phyloP scores from a whole-genome alignment of 345 rosid genomes.

The Eucalyptus shirleyi region DNA sequence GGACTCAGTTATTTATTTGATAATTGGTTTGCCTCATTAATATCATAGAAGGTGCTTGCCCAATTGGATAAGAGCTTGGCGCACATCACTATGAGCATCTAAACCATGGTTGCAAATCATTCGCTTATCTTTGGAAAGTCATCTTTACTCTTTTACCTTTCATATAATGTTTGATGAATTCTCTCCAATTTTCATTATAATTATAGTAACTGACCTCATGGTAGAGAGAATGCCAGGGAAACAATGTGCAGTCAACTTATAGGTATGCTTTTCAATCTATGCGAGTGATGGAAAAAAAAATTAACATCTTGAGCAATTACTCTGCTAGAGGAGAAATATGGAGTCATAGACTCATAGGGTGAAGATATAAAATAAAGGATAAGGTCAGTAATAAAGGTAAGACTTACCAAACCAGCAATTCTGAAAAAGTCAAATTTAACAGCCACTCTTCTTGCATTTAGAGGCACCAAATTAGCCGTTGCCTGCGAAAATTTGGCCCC shows the following conservation, averaged over 20 bases:
- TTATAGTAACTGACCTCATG: neutral
- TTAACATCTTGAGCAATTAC: neutral
- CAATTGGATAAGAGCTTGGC: neutral
- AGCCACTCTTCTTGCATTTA: conserved; percentile 66
- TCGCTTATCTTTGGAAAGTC: neutral
- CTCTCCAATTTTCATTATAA: neutral
- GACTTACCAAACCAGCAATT: conserved; percentile 66
- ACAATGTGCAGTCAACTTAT: neutral
- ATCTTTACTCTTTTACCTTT: neutral
- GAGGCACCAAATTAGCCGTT: conserved; percentile 73
- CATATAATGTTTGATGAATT: neutral
- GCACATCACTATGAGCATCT: neutral
- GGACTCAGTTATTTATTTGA: no score
- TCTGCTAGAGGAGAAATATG: neutral
- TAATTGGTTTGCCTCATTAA: neutral
- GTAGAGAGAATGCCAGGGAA: neutral
- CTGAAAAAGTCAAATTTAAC: conserved; percentile 74
- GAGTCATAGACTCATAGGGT: neutral
- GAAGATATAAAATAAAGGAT: neutral
- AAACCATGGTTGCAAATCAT: neutral
- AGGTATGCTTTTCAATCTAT: neutral
- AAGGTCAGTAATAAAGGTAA: neutral
- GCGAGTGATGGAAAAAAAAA: neutral
- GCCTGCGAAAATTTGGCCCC: conserved; percentile 23
- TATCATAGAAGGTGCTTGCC: neutral